Conservation (phyloP, 441 rosid species). For the Euphorbia celastroides region DNA sequence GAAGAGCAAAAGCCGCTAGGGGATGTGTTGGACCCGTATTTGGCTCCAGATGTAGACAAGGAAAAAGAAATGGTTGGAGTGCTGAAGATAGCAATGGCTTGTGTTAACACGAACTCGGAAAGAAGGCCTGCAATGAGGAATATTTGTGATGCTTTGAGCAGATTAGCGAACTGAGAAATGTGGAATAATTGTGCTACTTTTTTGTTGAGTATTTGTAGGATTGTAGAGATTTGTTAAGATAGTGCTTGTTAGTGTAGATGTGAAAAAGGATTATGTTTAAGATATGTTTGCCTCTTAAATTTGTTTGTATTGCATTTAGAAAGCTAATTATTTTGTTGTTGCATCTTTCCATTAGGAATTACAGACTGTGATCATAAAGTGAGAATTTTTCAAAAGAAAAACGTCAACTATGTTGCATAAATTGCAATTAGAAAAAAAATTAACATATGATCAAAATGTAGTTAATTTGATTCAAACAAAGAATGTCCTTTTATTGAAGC, state of each 20-base stretch:
- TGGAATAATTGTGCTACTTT: slow-evolving; percentile 8
- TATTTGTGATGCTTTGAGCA: slow-evolving; percentile 53
- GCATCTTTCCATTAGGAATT: too few species aligned
- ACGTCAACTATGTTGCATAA: too few species aligned
- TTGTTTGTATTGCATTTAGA: slow-evolving; percentile 13
- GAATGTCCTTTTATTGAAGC: too few species aligned
- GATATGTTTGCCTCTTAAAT: slow-evolving; percentile 16
- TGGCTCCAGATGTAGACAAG: slow-evolving; percentile 58
- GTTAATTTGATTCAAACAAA: too few species aligned
- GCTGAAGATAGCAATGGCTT: slow-evolving; percentile 75
- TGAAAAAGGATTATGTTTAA: slow-evolving; percentile 18
- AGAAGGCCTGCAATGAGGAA: slow-evolving; percentile 86
- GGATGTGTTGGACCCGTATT: slow-evolving; percentile 77
- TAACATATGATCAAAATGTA: too few species aligned
- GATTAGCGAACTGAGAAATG: slow-evolving; percentile 38
- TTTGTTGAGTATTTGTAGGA: slow-evolving; percentile 12
- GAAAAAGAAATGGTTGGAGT: slow-evolving; percentile 84
- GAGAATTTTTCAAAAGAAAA: too few species aligned
- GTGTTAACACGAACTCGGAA: slow-evolving; percentile 69
- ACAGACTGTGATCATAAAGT: too few species aligned
- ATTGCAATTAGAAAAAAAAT: too few species aligned
- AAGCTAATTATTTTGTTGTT: slow-evolving; percentile 11
- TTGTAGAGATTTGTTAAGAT: too few species aligned
- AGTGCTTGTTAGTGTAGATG: slow-evolving; percentile 17
- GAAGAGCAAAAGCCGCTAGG: slow-evolving; percentile 81